Percentiles rank a stretch among this genome's conserved stretches.
Conservation (phyloP, 2,329 filamentous ascomycete genomes). For the Kalmusia sp. region DNA sequence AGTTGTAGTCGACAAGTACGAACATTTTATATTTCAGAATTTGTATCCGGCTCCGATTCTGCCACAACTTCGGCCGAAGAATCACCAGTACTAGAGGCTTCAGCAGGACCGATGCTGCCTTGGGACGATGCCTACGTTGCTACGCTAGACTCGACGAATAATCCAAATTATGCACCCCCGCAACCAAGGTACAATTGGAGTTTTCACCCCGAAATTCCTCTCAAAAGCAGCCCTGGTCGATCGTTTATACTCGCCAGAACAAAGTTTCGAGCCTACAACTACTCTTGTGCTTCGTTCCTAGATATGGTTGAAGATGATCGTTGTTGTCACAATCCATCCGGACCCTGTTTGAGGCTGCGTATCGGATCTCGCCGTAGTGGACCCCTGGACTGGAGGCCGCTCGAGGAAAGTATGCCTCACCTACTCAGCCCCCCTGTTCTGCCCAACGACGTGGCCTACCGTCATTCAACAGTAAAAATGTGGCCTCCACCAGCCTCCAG, state of each 20-base stretch:
- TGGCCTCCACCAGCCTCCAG: conserved; percentile 41
- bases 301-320: conserved; percentile 64
- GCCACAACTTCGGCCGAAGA: conserved; percentile 4
- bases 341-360: conserved; percentile 57
- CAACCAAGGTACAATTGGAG: conserved; percentile 50
- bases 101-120: conserved; percentile 25
- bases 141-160: conserved; percentile 39
- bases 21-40: conserved; percentile 68
- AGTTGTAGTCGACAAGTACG: conserved; percentile 64
- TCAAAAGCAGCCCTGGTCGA: conserved; percentile 50
- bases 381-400: conserved; percentile 23
- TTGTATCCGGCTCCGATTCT: conserved; percentile 45
- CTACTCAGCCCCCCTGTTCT: conserved; percentile 5
- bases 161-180: conserved; percentile 47
- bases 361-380: conserved; percentile 54
- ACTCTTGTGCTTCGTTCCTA: conserved; percentile 61
- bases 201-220: conserved; percentile 57
- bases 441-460: conserved; percentile 28
- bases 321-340: conserved; percentile 40
- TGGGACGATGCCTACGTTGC: conserved; percentile 34
- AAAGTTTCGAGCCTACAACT: conserved; percentile 63
- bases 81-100: conserved; percentile 10
- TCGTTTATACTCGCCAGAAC: conserved; percentile 62
- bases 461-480: conserved; percentile 37
- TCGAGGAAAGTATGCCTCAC: conserved; percentile 8